Conservation (phyloP, 805 yeast genomes). For the Wilhelminamyces savonicus region DNA sequence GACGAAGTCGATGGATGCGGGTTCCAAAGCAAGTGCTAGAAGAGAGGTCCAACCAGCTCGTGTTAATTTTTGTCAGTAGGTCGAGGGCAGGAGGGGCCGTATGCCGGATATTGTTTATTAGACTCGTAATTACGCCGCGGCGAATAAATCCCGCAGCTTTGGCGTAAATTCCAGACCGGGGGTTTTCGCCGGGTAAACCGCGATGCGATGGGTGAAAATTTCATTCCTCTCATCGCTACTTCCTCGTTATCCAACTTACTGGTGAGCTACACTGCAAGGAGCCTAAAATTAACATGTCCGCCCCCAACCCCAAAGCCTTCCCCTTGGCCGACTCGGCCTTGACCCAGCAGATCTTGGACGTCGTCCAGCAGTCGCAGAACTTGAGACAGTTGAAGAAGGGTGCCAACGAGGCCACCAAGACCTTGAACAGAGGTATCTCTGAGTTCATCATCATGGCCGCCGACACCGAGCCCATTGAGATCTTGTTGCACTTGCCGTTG, state of each 20-base stretch:
- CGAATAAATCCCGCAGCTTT: too few relatives aligned
- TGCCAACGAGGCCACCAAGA: slow-evolving; percentile 99
- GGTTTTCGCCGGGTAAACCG: too few relatives aligned
- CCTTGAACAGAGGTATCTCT: slow-evolving; percentile 98
- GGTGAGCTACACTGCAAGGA: slow-evolving; percentile 49
- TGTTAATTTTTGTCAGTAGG: too few relatives aligned
- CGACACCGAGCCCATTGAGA: slow-evolving; percentile 98
- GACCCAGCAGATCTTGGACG: slow-evolving; percentile 94
- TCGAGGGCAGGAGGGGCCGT: too few relatives aligned
- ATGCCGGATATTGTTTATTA: too few relatives aligned
- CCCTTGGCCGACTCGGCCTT: slow-evolving; percentile 96
- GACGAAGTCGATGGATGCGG: too few relatives aligned
- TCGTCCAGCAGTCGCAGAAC: slow-evolving; percentile 96
- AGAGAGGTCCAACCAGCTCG: too few relatives aligned
- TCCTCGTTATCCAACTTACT: slow-evolving; percentile 9
- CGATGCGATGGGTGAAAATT: too few relatives aligned
- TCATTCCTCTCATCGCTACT: too few relatives aligned
- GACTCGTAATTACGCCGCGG: too few relatives aligned
- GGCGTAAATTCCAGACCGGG: too few relatives aligned
- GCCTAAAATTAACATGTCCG: slow-evolving; percentile 55
- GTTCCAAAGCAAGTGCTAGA: too few relatives aligned
- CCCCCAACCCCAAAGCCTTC: slow-evolving; percentile 97
- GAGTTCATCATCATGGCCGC: slow-evolving; percentile 99
- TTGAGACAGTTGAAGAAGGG: slow-evolving; percentile 99
- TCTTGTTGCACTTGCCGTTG: slow-evolving; percentile 92